Percentiles rank a stretch among this genome's conserved stretches.
Evolutionary conservation across 140 eudicot genomes (phyloP).

Genomic region (Oenanthe javanica): DNA sequence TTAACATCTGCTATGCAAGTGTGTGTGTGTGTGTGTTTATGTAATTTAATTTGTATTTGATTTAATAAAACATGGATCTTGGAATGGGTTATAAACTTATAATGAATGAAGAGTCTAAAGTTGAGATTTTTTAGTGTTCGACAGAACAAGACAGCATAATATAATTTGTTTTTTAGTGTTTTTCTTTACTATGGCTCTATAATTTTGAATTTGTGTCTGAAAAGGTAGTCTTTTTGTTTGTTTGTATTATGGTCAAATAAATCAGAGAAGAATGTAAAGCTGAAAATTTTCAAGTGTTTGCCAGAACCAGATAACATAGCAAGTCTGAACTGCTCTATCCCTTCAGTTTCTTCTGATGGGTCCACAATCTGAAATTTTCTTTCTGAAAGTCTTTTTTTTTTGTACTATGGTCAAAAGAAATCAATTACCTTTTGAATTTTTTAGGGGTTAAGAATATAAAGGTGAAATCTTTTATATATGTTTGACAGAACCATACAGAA

Average conservation of each 20-base stretch:
- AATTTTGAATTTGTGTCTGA: neutral
- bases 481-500: too few relatives aligned
- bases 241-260: neutral
- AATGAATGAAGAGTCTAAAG: neutral
- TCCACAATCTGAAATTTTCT: neutral
- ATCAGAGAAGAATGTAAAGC: neutral
- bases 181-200: neutral
- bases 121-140: neutral
- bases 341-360: neutral
- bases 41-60: neutral
- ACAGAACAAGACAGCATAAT: neutral
- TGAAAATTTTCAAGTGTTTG: neutral
- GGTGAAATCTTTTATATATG: neutral
- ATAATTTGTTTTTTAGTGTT: too few relatives aligned
- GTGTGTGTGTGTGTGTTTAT: neutral
- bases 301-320: neutral
- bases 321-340: neutral
- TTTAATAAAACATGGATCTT: neutral
- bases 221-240: neutral
- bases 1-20: neutral
- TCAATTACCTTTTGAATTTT: neutral
- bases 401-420: neutral
- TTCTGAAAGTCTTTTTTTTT: neutral
- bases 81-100: neutral
- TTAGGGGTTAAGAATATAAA: too few relatives aligned